phyloP scores from a whole-genome alignment of 2,329 filamentous ascomycete genomes.

The Dactylonectria macrodidyma region DNA sequence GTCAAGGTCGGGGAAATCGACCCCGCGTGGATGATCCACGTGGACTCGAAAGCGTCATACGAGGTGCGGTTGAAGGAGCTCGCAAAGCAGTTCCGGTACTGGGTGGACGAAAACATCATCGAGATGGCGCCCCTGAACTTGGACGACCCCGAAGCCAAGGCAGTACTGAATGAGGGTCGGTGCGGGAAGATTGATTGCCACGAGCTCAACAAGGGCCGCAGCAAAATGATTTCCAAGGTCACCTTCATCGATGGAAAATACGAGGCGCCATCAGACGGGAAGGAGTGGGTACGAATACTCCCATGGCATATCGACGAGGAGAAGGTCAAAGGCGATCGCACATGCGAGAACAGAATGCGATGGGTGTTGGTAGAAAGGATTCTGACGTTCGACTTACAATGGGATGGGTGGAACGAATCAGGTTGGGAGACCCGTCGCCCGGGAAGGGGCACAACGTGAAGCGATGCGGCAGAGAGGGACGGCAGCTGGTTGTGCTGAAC shows the following conservation, averaged over 20 bases:
- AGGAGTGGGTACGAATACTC: slow-evolving; percentile 52
- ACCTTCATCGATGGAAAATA: slow-evolving; percentile 55
- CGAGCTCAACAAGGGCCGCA: slow-evolving; percentile 53
- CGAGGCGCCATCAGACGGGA: slow-evolving; percentile 40
- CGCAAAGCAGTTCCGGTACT: slow-evolving; percentile 57
- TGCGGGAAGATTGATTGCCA: slow-evolving; percentile 55
- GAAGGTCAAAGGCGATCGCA: slow-evolving; percentile 45
- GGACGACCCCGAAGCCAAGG: slow-evolving; percentile 52
- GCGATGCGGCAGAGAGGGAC: slow-evolving; percentile 9
- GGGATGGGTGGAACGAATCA: slow-evolving; percentile 52
- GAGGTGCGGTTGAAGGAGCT: slow-evolving; percentile 50
- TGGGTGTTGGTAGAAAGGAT: slow-evolving; percentile 57
- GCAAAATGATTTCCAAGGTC: slow-evolving; percentile 57
- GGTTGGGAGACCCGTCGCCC: slow-evolving; percentile 43
- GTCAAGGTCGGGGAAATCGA: slow-evolving; percentile 58
- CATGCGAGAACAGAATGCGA: slow-evolving; percentile 53
- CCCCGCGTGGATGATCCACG: slow-evolving; percentile 53
- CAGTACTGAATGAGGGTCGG: slow-evolving; percentile 53
- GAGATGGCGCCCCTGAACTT: slow-evolving; percentile 55
- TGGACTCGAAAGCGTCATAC: slow-evolving; percentile 50
- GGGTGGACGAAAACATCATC: slow-evolving; percentile 56
- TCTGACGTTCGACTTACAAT: slow-evolving; percentile 55
- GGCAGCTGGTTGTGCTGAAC: slow-evolving; percentile 5
- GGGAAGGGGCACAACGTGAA: slow-evolving; percentile 24
- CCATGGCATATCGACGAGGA: slow-evolving; percentile 51